These are phyloP conservation scores for Dictyostelium capitatum DNA, from an alignment of 78 protist genomes.

Conservation along the genomic window DNA sequence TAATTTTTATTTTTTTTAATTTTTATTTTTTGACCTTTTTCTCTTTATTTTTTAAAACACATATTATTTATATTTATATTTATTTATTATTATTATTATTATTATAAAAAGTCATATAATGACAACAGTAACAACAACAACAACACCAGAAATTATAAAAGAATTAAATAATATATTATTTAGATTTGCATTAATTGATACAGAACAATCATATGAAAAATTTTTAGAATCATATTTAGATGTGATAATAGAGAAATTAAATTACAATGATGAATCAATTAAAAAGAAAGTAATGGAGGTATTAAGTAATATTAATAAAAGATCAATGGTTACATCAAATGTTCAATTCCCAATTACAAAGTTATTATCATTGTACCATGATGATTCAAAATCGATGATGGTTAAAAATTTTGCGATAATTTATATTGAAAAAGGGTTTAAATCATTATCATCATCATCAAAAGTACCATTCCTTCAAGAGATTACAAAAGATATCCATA, in stretches of 20 bases:
- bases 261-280: not conserved
- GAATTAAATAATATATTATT: slow-evolving; percentile 68
- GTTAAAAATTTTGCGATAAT: slow-evolving; percentile 65
- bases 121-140: not conserved
- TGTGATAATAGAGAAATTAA: not conserved
- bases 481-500: slow-evolving; percentile 14
- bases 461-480: not conserved
- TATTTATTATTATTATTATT: not conserved
- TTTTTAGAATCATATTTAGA: slow-evolving; percentile 29
- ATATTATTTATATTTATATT: not conserved
- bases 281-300: slow-evolving; percentile 80
- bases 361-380: slow-evolving; percentile 28
- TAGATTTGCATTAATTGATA: slow-evolving; percentile 66
- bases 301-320: slow-evolving; percentile 50
- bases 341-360: slow-evolving; percentile 41
- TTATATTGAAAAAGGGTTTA: slow-evolving; percentile 74
- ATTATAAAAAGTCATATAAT: not conserved
- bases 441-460: not conserved
- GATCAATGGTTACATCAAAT: slow-evolving; percentile 25
- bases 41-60: not conserved
- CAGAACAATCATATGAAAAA: slow-evolving; percentile 16
- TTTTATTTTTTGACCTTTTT: not conserved
- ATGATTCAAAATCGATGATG: not conserved
- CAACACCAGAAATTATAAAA: not conserved
- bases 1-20: not conserved